Percentiles rank a stretch among this genome's conserved stretches.
Evolutionary conservation across 1,139 yeast genomes (phyloP).

Genomic region (Yamadazyma jaroonii): DNA sequence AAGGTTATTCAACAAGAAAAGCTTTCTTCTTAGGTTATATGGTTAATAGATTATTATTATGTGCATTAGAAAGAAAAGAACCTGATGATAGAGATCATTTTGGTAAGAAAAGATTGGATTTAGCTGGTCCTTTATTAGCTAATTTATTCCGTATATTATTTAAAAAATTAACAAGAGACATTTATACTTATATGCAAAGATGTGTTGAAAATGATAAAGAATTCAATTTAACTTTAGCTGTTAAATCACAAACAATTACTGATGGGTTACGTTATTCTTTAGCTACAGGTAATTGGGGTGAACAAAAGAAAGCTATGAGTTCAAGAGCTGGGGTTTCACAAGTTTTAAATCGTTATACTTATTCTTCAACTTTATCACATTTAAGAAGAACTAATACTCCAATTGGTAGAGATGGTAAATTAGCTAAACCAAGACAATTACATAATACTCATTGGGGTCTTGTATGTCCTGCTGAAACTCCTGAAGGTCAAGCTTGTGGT

Average conservation of each 20-base stretch:
- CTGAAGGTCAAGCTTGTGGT: slow-evolving; percentile 99
- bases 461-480: slow-evolving; percentile 99
- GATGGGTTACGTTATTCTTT: slow-evolving; percentile 96
- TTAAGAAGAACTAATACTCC: slow-evolving; percentile 98
- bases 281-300: slow-evolving; percentile 99
- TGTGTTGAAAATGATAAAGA: slow-evolving; percentile 98
- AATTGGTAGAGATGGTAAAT: slow-evolving; percentile 97
- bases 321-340: slow-evolving; percentile 99
- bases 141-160: slow-evolving; percentile 91
- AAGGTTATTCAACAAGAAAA: slow-evolving; percentile 94
- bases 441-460: slow-evolving; percentile 99
- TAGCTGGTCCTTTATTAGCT: slow-evolving; percentile 97
- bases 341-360: slow-evolving; percentile 95
- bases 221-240: slow-evolving; percentile 93
- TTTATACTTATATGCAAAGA: slow-evolving; percentile 97
- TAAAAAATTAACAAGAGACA: slow-evolving; percentile 91
- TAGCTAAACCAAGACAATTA: slow-evolving; percentile 97
- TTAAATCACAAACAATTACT: slow-evolving; percentile 93
- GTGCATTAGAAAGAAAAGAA: slow-evolving; percentile 96
- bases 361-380: slow-evolving; percentile 95
- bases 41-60: slow-evolving; percentile 89
- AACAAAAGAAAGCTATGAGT: slow-evolving; percentile 98
- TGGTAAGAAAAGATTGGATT: slow-evolving; percentile 96
- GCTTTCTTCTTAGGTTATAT: slow-evolving; percentile 97
- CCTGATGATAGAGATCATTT: slow-evolving; percentile 99